Percentiles rank a stretch among this genome's conserved stretches.
Evolutionary conservation across 108 stramenopile genomes (phyloP).

Genomic region (Cylindrotheca closterium): DNA sequence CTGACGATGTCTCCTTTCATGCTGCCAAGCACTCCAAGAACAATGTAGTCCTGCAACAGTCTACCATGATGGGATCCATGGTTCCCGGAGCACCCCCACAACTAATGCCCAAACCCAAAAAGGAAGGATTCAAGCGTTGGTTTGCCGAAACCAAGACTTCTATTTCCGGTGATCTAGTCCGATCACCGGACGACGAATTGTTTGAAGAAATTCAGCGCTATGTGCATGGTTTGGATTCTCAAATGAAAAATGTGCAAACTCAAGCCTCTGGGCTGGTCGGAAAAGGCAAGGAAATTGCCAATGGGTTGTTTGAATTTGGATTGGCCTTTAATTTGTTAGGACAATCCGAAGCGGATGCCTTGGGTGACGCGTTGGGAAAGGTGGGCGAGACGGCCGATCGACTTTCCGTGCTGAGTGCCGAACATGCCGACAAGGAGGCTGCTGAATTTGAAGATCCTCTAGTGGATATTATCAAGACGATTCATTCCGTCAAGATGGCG

Average conservation of each 20-base stretch:
- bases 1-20: conserved; percentile 86
- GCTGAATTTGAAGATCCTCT: conserved; percentile 90
- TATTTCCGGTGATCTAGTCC: conserved; percentile 75
- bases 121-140: conserved; percentile 83
- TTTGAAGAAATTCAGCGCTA: conserved; percentile 93
- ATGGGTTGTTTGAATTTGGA: conserved; percentile 95
- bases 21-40: conserved; percentile 70
- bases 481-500: conserved; percentile 93
- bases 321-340: conserved; percentile 94
- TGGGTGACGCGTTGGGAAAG: conserved; percentile 83
- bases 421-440: conserved; percentile 88
- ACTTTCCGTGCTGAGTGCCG: conserved; percentile 66
- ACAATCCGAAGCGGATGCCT: conserved; percentile 85
- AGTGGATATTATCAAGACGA: conserved; percentile 92
- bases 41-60: conserved; percentile 26
- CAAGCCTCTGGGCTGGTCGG: conserved; percentile 90
- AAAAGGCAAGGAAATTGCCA: conserved; percentile 91
- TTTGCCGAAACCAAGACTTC: conserved; percentile 88
- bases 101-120: conserved; percentile 36
- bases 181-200: conserved; percentile 85
- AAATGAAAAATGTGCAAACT: conserved; percentile 91
- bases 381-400: conserved; percentile 88
- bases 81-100: conserved; percentile 2
- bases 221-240: conserved; percentile 82
- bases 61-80: conserved; percentile 10